A percentile compares a stretch with the other conserved stretches of the same genome.
Conservation (phyloP, 306 rosid species). For the Quillaja saponaria region DNA sequence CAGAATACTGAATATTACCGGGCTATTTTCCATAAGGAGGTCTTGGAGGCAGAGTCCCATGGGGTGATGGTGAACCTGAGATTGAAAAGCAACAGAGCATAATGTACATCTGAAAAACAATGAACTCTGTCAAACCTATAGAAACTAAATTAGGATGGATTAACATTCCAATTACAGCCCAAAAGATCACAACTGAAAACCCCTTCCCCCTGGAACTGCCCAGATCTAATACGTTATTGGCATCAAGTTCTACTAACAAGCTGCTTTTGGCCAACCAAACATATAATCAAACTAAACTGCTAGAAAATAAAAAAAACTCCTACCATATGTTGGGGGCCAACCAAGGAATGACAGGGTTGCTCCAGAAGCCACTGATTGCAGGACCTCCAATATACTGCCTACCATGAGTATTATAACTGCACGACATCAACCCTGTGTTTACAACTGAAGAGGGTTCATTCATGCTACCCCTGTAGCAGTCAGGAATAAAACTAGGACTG, state of each 20-base stretch:
- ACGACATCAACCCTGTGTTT: slow-evolving; percentile 20
- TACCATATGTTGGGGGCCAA: slow-evolving; percentile 25
- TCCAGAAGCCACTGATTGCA: background rate
- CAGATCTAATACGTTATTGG: too few species aligned
- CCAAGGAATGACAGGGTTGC: slow-evolving; percentile 2
- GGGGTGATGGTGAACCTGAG: slow-evolving; percentile 47
- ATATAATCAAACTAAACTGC: background rate
- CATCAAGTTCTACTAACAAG: background rate
- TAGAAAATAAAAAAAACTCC: background rate
- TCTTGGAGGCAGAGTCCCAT: slow-evolving; percentile 32
- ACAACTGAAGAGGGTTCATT: slow-evolving; percentile 27
- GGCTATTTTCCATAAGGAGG: slow-evolving; percentile 34
- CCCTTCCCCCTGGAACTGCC: too few species aligned
- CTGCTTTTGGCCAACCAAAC: background rate
- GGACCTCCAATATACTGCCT: slow-evolving; percentile 28
- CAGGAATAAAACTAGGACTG: slow-evolving; percentile 18
- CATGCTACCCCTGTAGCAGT: slow-evolving; percentile 24
- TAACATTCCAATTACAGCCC: too few species aligned
- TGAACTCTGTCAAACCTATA: background rate
- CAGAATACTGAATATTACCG: slow-evolving; percentile 25
- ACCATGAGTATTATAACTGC: background rate
- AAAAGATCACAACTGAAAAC: too few species aligned
- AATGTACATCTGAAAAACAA: background rate
- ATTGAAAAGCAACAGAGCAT: slow-evolving; percentile 28
- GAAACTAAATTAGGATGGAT: background rate